phyloP scores from a whole-genome alignment of 2,329 filamentous ascomycete species.

The Colletotrichum salicis region DNA sequence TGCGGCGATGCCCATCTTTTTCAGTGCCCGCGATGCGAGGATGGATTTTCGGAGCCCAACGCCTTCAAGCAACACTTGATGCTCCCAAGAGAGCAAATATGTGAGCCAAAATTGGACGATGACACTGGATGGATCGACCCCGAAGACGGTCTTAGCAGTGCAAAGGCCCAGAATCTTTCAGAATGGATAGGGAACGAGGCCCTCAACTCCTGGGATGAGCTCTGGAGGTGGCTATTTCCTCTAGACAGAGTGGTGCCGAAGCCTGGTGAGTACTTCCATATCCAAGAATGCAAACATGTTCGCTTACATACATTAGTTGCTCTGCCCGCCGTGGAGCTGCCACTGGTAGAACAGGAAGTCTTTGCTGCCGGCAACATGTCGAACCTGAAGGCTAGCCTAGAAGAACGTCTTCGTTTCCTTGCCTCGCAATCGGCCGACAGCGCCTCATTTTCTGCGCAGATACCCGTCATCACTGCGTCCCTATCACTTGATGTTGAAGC shows the following conservation, averaged over 20 bases:
- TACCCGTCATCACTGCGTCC: slow-evolving; percentile 27
- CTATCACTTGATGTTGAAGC: slow-evolving; percentile 25
- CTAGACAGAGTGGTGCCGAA: slow-evolving; percentile 9
- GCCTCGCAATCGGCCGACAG: slow-evolving; percentile 21
- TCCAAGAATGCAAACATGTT: fast-evolving
- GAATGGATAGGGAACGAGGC: not conserved
- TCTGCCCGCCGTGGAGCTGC: slow-evolving; percentile 25
- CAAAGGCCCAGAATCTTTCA: not conserved
- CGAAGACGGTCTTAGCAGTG: slow-evolving; percentile 18
- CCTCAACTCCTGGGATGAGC: slow-evolving; percentile 22
- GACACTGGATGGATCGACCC: not conserved
- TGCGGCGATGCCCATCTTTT: slow-evolving; percentile 49
- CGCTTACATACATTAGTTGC: slow-evolving; percentile 1
- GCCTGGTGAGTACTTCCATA: slow-evolving; percentile 10
- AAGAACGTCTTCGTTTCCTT: slow-evolving; percentile 27
- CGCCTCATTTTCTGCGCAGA: slow-evolving; percentile 23
- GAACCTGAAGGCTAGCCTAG: slow-evolving; percentile 23
- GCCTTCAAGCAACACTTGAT: slow-evolving; percentile 52
- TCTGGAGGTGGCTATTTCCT: slow-evolving; percentile 26
- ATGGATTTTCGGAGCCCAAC: slow-evolving; percentile 49
- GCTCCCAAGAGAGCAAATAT: slow-evolving; percentile 53
- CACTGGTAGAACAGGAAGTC: slow-evolving; percentile 30
- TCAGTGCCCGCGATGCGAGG: slow-evolving; percentile 52
- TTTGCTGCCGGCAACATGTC: slow-evolving; percentile 30
- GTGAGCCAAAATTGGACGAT: slow-evolving; percentile 39